Evolutionary conservation across 257 asterid species (phyloP).

Genomic region (Nicotiana otophora): DNA sequence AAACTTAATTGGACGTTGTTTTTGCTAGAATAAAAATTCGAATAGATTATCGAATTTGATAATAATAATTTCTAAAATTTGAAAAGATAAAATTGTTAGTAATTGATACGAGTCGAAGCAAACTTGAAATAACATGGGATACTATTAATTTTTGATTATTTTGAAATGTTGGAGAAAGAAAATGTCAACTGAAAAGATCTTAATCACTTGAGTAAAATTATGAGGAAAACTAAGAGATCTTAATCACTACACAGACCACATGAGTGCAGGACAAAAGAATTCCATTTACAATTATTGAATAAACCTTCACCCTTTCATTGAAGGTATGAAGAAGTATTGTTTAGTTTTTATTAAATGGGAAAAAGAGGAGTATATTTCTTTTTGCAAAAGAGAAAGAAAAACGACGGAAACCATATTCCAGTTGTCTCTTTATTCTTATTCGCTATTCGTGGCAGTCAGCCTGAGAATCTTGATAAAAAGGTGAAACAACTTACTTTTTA

Average conservation of each 20-base stretch:
- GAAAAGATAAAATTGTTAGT: not conserved
- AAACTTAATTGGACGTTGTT: not conserved
- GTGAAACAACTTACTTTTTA: not conserved
- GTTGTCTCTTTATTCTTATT: slow-evolving; percentile 6
- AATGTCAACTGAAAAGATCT: not conserved
- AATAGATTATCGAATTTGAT: not conserved
- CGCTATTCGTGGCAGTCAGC: not conserved
- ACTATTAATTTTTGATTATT: not conserved
- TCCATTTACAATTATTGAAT: not conserved
- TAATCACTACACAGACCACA: not conserved
- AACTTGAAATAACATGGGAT: not conserved
- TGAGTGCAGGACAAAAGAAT: not conserved
- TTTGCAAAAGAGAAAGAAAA: not conserved
- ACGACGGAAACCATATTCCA: not conserved
- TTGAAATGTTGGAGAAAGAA: not conserved
- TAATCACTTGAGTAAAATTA: not conserved
- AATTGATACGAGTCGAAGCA: not conserved
- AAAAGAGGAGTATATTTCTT: not conserved
- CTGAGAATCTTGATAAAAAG: not conserved
- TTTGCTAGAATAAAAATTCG: not conserved
- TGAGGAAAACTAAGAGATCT: too few relatives aligned
- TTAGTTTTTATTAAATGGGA: not conserved
- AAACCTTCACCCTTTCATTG: not conserved
- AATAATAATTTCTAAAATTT: not conserved
- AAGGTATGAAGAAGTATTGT: not conserved